A percentile compares a stretch with the other conserved stretches of the same genome.
These are phyloP conservation scores for Teratosphaeria gauchensis DNA, from an alignment of 2,329 filamentous ascomycete genomes.

Conservation along the genomic window DNA sequence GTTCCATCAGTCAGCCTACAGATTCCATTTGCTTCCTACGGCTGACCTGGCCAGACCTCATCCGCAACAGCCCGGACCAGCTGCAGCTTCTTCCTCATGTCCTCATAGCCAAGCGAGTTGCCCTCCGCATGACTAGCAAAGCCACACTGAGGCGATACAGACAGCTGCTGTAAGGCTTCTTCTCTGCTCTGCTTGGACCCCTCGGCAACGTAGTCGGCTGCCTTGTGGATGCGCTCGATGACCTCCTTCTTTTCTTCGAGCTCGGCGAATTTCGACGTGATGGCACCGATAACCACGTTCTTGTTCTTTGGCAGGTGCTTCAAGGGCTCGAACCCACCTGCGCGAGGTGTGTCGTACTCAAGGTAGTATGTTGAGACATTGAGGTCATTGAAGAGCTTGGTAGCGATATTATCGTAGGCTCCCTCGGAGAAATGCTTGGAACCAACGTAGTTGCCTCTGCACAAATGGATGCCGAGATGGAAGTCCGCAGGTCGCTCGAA, in stretches of 20 bases:
- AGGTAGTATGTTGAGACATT: slow-evolving; percentile 27
- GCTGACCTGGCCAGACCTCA: slow-evolving; percentile 56
- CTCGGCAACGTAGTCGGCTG: slow-evolving; percentile 58
- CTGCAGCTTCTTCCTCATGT: slow-evolving; percentile 64
- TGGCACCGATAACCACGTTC: slow-evolving; percentile 37
- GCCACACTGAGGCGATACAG: slow-evolving; percentile 53
- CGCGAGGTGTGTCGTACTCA: slow-evolving; percentile 38
- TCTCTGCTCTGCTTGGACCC: slow-evolving; percentile 52
- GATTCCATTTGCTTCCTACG: slow-evolving; percentile 20
- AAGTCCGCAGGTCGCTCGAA: slow-evolving; percentile 53
- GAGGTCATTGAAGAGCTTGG: slow-evolving; percentile 23
- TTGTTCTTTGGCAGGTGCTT: slow-evolving; percentile 36
- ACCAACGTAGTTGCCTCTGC: slow-evolving; percentile 44
- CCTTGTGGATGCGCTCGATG: slow-evolving; percentile 35
- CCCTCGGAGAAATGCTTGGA: slow-evolving; percentile 39
- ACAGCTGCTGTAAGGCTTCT: slow-evolving; percentile 58
- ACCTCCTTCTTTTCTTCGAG: slow-evolving; percentile 39
- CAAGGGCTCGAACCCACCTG: slow-evolving; percentile 40
- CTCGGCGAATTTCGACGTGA: slow-evolving; percentile 38
- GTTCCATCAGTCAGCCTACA: not conserved
- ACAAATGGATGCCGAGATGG: slow-evolving; percentile 71
- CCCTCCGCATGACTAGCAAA: slow-evolving; percentile 62
- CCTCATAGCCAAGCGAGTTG: slow-evolving; percentile 57
- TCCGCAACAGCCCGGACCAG: slow-evolving; percentile 63
- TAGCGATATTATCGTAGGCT: slow-evolving; percentile 37